phyloP scores from a whole-genome alignment of 352 stramenopile genomes.

The Salisapilia sapeloensis region DNA sequence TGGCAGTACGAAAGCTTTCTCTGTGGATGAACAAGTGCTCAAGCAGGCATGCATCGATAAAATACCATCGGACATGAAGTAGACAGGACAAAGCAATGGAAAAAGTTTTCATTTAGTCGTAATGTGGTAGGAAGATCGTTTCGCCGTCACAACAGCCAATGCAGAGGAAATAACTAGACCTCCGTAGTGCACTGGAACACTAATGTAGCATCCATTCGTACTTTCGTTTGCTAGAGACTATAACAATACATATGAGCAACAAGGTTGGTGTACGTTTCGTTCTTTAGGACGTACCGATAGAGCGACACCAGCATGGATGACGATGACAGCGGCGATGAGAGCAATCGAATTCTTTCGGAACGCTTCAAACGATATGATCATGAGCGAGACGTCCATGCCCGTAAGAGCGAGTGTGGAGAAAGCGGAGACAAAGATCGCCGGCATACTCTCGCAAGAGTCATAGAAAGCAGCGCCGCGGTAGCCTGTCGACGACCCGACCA shows the following conservation, averaged over 20 bases:
- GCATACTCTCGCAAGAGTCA: constrained; percentile 44
- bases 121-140: background rate
- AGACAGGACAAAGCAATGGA: background rate
- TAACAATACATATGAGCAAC: background rate
- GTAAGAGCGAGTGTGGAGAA: constrained; percentile 61
- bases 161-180: constrained; percentile 10
- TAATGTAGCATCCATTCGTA: constrained; percentile 59
- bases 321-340: constrained; percentile 25
- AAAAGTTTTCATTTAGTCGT: background rate
- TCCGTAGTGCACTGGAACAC: constrained; percentile 58
- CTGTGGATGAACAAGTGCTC: constrained; percentile 30
- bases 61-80: constrained; percentile 16
- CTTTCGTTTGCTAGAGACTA: constrained; percentile 56
- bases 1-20: constrained; percentile 22
- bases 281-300: constrained; percentile 37
- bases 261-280: too few species aligned
- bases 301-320: constrained; percentile 58
- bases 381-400: constrained; percentile 58
- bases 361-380: constrained; percentile 68
- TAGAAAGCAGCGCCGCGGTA: constrained; percentile 57
- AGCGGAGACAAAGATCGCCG: constrained; percentile 46
- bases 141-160: background rate
- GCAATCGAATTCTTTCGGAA: constrained; percentile 45
- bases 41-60: constrained; percentile 31
- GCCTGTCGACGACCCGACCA: constrained; percentile 49